Conservation (phyloP, 2,329 filamentous ascomycete genomes). For the Venturia carpophila region DNA sequence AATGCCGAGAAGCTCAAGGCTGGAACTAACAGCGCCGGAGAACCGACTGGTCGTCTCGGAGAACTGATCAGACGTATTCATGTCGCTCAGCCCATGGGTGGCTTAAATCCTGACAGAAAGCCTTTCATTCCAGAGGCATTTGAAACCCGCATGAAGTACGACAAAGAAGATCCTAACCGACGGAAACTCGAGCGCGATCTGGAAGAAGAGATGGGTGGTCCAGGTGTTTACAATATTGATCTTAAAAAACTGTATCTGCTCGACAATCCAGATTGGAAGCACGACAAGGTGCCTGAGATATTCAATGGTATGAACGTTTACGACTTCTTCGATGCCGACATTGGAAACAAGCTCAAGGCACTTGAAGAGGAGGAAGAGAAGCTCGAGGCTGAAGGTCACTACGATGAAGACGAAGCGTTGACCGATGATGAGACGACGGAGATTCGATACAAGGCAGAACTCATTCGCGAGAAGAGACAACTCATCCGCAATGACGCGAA, state of each 20-base stretch:
- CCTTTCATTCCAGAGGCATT: constrained; percentile 81
- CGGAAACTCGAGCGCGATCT: constrained; percentile 74
- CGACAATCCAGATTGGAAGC: constrained; percentile 85
- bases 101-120: constrained; percentile 57
- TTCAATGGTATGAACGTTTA: constrained; percentile 95
- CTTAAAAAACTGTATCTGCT: constrained; percentile 81
- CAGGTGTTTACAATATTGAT: constrained; percentile 93
- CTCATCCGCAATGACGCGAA: constrained; percentile 89
- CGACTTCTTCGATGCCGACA: constrained; percentile 95
- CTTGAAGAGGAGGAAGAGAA: constrained; percentile 94
- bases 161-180: constrained; percentile 80
- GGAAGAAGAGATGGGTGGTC: constrained; percentile 86
- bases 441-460: constrained; percentile 80
- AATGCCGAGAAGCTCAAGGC: constrained; percentile 92
- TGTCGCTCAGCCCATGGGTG: constrained; percentile 86
- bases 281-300: constrained; percentile 91
- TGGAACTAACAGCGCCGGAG: constrained; percentile 65
- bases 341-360: constrained; percentile 82
- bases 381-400: constrained; percentile 85
- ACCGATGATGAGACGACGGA: constrained; percentile 87
- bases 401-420: constrained; percentile 67
- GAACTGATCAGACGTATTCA: constrained; percentile 93
- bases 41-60: constrained; percentile 71
- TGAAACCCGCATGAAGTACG: constrained; percentile 77
- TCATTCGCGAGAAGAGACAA: constrained; percentile 90